A percentile compares a stretch with the other conserved stretches of the same genome.
Evolutionary conservation across 305 asterid genomes (phyloP).

Genomic region (Stenogyne calaminthoides): DNA sequence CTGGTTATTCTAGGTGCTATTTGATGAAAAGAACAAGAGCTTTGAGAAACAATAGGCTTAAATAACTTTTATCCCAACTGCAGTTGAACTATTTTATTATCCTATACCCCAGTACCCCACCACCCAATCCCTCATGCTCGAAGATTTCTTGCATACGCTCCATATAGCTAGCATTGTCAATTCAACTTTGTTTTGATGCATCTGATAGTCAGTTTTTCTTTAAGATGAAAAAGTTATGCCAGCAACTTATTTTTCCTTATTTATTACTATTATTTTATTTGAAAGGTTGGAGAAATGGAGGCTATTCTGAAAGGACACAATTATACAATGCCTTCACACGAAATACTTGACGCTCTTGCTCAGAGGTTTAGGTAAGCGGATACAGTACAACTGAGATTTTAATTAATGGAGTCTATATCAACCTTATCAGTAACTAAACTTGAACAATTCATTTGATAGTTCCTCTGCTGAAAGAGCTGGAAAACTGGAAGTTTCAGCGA

Average conservation of each 20-base stretch:
- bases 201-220: background rate
- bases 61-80: background rate
- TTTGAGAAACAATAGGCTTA: background rate
- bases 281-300: constrained; percentile 91
- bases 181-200: background rate
- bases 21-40: constrained; percentile 11
- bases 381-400: background rate
- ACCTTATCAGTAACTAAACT: constrained; percentile 13
- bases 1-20: constrained; percentile 8
- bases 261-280: background rate
- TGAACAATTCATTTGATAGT: constrained; percentile 45
- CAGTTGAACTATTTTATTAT: background rate
- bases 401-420: constrained; percentile 5
- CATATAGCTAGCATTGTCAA: background rate
- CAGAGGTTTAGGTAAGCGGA: constrained; percentile 72
- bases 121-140: background rate
- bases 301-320: constrained; percentile 75
- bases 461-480: constrained; percentile 78
- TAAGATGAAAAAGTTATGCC: background rate
- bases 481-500: constrained; percentile 73
- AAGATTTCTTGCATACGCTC: background rate
- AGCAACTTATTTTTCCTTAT: background rate
- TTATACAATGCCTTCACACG: constrained; percentile 66
- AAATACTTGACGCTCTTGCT: constrained; percentile 75
- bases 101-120: background rate